These are phyloP conservation scores for Phaseolus lunatus DNA, from an alignment of 306 rosid species.

Conservation along the genomic window DNA sequence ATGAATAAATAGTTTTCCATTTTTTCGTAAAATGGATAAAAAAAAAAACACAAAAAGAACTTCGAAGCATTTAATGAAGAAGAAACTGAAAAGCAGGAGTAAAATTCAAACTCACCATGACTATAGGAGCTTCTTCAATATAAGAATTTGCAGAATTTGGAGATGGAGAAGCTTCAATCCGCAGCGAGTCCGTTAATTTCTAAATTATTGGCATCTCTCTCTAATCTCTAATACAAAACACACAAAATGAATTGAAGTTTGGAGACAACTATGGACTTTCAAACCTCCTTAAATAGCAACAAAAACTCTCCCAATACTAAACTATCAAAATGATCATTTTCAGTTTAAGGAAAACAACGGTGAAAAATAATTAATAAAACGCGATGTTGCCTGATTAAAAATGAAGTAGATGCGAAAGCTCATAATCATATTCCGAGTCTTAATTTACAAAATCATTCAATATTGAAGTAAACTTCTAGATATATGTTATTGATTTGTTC, in stretches of 20 bases:
- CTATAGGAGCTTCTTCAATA: slow-evolving; percentile 2
- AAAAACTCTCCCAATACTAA: neutral
- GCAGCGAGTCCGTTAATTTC: neutral
- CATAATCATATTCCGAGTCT: slow-evolving; percentile 11
- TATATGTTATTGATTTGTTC: slow-evolving; percentile 3
- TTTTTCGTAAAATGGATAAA: too few relatives aligned
- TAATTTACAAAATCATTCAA: neutral
- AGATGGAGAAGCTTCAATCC: slow-evolving; percentile 7
- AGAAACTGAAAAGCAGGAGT: neutral
- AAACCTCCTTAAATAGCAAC: slow-evolving; percentile 5
- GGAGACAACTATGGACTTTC: neutral
- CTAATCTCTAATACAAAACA: neutral
- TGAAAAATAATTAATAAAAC: neutral
- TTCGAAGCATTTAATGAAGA: too few relatives aligned
- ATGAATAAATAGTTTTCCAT: too few relatives aligned
- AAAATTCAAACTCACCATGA: slow-evolving; percentile 7
- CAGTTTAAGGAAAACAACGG: neutral
- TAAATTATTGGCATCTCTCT: neutral
- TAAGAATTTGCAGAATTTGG: neutral
- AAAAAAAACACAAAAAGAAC: too few relatives aligned
- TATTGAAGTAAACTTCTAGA: slow-evolving; percentile 15
- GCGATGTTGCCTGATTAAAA: neutral
- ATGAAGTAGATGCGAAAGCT: neutral
- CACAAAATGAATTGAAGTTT: neutral
- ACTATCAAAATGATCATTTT: neutral